Base-by-base conservation (phyloP, 768 basidiomycete genomes). In the Suillus tomentosus region DNA sequence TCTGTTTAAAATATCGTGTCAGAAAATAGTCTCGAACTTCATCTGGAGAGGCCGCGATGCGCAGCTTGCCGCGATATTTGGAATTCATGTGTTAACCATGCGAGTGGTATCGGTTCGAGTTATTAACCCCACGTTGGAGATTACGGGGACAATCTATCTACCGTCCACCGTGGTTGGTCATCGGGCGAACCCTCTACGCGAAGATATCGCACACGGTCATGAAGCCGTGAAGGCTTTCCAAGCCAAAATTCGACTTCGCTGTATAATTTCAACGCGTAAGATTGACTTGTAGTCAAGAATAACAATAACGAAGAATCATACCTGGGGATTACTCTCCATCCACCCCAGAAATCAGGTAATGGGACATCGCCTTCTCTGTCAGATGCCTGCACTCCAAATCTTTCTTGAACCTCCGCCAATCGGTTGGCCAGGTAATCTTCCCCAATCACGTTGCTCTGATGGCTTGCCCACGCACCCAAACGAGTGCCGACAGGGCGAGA, bases 231-330 rank as follows among this genome's bases (percentile, higher is more conserved):
- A n/a, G 94, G 93, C 70, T 95, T 91, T 37, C 96, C 96, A n/a
- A 85, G 83, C 96, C 96, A 98, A 75, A 98, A 98, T 73, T 99
- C 96, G 59, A 99, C 82, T 78, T 99, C 96, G 65, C 95, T 97
- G 70, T 45, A 59, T 5, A 42, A 57, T 19, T 51, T 74, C 54
- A 71, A 66, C 42, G 24, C 10, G 9, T 15, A 47, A 31, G 47
- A 58, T 36, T 40, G 39, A 39, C 45, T 3, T n/a, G 34, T 14
- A 31, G 36, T 43, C 3, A 19, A 58, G 17, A 27, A 50, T n/a
- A 27, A 19, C 34, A 7, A 27, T 27, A 27, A 27, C 27, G 27
- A 11, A 22, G 6, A 43, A 22, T n/a, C 31, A 50, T 69, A 96
- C 94, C 83, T 84, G 34, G 96, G 96, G n/a, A 98, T 82, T 40